Base-by-base conservation (phyloP, 176 grass and related monocot species). In the Luzula sylvatica region DNA sequence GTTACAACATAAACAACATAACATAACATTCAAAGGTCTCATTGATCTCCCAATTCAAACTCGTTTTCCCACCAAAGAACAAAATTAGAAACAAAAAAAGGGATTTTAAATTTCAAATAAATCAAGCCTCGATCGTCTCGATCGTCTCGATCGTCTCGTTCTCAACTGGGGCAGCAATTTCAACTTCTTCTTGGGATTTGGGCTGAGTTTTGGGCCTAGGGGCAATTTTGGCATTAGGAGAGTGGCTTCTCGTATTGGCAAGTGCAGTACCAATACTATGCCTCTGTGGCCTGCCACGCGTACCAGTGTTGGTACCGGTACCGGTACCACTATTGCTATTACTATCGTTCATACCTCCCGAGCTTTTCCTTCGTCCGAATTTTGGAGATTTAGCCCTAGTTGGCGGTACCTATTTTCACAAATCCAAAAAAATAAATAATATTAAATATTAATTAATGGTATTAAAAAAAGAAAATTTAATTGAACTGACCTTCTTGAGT, bases 401-500 rank as follows among this genome's bases (percentile, higher is more conserved):
- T 42, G 74, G 55, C 39, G 74, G 74, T 14, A 50, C 65, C 66
- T 77, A 50, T 53, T 20, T 23, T 23, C 9, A 35, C 30, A 35
- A 35, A 35, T 35, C 9, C n/a, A n/a, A 35, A 35, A 35, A 35
- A 35, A 35, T 35, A 35, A 35, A 35, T 35, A 35, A 35, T 35
- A 35, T 35, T 35, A 35, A 7, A 35, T 35, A 0, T 35, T 35
- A n/a, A n/a, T n/a, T n/a, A n/a, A n/a, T n/a, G n/a, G n/a, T n/a
- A n/a, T n/a, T n/a, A 39, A 9, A 17, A 57, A 3, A 5, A 65
- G 16, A 77, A 29, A 19, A 11, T 0, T 15, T 49, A 68, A n/a
- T n/a, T 27, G 6, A 44, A 8, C 23, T 44, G 74, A 88, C 90
- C 90, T 96, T 96, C 56, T 82, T 89, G 76, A 89, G 80, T 66